A percentile compares a stretch with the other conserved stretches of the same genome.
Evolutionary conservation across 169 alveolate species (phyloP).

Genomic region (Plasmodium gonderi): DNA sequence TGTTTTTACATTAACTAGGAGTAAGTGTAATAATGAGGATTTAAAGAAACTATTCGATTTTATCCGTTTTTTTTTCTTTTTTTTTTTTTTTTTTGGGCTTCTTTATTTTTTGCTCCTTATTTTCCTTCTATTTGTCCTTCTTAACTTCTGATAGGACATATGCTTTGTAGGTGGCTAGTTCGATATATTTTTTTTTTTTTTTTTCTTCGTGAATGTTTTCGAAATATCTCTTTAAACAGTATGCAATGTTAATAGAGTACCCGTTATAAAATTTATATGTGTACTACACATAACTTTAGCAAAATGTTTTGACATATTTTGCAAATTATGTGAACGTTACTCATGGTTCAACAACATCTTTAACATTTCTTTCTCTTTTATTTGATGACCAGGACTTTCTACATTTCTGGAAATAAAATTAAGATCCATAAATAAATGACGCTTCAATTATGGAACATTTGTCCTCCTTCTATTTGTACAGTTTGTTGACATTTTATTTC

Average conservation of each 20-base stretch:
- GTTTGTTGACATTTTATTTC: background rate
- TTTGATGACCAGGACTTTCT: background rate
- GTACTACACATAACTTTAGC: constrained; percentile 9
- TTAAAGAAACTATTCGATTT: background rate
- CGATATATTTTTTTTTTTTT: background rate
- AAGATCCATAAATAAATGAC: background rate
- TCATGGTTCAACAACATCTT: background rate
- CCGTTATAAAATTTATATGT: constrained; percentile 2
- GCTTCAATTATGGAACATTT: background rate
- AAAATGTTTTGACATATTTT: background rate
- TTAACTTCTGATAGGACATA: background rate
- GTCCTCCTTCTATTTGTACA: background rate
- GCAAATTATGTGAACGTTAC: background rate
- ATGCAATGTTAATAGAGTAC: background rate
- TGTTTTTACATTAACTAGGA: background rate
- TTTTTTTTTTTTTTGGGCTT: background rate
- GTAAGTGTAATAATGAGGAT: background rate
- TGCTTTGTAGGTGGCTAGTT: constrained; percentile 15
- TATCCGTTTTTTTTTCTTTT: background rate
- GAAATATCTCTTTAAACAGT: background rate
- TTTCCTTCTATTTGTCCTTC: background rate
- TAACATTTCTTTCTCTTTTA: background rate
- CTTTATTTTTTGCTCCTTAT: background rate
- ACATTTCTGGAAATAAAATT: background rate
- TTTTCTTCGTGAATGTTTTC: background rate